Percentiles rank a stretch among this genome's conserved stretches.
Evolutionary conservation across 257 asterid species (phyloP).

Genomic region (Echium plantagineum): DNA sequence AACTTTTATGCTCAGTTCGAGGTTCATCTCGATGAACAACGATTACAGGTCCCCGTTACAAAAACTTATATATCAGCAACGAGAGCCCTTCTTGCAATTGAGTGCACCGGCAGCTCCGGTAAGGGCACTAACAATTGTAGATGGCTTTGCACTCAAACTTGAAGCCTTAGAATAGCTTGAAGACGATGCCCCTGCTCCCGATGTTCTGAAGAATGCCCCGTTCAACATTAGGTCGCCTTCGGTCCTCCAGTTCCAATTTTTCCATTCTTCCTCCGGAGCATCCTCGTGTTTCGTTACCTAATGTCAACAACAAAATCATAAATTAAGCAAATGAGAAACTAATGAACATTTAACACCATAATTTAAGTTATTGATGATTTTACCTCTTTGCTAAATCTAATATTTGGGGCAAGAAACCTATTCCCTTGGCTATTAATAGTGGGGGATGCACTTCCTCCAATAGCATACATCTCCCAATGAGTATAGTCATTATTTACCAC

Average conservation of each 20-base stretch:
- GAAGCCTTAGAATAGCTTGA: constrained; percentile 57
- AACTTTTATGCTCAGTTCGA: too few relatives aligned
- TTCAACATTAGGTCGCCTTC: constrained; percentile 57
- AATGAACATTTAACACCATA: background rate
- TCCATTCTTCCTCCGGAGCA: constrained; percentile 47
- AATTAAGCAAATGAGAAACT: background rate
- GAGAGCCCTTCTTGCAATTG: constrained; percentile 32
- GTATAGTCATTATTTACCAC: constrained; percentile 90
- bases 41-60: too few relatives aligned
- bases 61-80: constrained; percentile 20
- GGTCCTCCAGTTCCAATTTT: constrained; percentile 56
- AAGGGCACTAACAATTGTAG: constrained; percentile 33
- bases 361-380: constrained; percentile 1
- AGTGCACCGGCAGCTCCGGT: constrained; percentile 39
- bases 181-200: constrained; percentile 29
- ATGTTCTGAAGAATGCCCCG: constrained; percentile 45
- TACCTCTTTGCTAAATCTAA: constrained; percentile 57
- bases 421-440: constrained; percentile 80
- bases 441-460: constrained; percentile 87
- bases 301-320: background rate
- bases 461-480: constrained; percentile 91
- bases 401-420: constrained; percentile 59
- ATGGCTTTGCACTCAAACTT: constrained; percentile 48
- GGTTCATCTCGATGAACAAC: too few relatives aligned
- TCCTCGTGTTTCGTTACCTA: constrained; percentile 59